phyloP scores from a whole-genome alignment of 1,284 basidiomycete species.

The Sphaerobolus stellatus region DNA sequence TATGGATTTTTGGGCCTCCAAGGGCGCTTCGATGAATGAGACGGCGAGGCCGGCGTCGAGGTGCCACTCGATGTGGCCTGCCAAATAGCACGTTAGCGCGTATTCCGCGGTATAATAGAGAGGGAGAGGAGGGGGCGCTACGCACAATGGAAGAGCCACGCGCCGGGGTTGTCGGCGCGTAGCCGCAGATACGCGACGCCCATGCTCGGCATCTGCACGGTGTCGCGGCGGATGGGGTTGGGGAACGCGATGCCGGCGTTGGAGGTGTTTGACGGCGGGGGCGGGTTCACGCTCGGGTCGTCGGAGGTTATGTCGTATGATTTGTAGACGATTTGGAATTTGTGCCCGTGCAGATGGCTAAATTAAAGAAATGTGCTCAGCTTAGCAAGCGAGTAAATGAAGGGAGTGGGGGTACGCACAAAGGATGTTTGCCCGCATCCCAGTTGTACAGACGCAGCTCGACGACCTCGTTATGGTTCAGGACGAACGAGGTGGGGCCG shows the following conservation, averaged over 20 bases:
- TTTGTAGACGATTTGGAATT: slow-evolving; percentile 75
- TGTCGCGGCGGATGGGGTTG: slow-evolving; percentile 88
- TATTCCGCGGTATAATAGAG: not conserved
- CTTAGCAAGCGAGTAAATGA: not conserved
- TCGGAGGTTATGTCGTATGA: slow-evolving; percentile 72
- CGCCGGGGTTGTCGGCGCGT: slow-evolving; percentile 79
- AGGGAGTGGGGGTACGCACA: slow-evolving; percentile 50
- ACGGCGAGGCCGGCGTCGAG: slow-evolving; percentile 76
- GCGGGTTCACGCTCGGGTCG: slow-evolving; percentile 80
- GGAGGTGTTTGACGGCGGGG: slow-evolving; percentile 74
- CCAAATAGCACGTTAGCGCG: not conserved
- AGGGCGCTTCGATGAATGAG: slow-evolving; percentile 75
- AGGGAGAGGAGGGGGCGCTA: not conserved
- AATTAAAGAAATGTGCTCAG: not conserved
- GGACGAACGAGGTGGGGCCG: slow-evolving; percentile 73
- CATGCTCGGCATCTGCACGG: slow-evolving; percentile 61
- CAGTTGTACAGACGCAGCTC: slow-evolving; percentile 81
- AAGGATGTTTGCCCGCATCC: slow-evolving; percentile 77
- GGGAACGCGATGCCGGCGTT: slow-evolving; percentile 64
- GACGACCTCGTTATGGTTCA: slow-evolving; percentile 74
- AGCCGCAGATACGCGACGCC: slow-evolving; percentile 66
- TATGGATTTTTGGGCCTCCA: slow-evolving; percentile 51
- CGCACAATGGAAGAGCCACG: slow-evolving; percentile 76
- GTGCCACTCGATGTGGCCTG: slow-evolving; percentile 54
- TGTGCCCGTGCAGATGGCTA: slow-evolving; percentile 83